Conservation (phyloP, 441 rosid genomes). For the Aleurites moluccanus region DNA sequence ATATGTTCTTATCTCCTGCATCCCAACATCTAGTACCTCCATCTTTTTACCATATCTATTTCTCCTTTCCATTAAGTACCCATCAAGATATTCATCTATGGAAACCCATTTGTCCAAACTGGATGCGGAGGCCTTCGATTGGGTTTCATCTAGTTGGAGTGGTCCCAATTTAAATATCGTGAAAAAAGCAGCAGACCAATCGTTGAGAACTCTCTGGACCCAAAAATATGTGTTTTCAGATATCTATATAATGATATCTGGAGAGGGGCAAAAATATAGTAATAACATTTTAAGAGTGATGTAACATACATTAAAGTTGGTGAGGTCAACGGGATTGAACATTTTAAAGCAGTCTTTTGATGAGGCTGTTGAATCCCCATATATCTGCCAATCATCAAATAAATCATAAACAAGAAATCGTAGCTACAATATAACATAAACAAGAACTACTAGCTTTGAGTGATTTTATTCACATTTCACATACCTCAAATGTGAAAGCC, state of each 20-base stretch:
- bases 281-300: not conserved
- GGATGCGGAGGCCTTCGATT: slow-evolving; percentile 37
- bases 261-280: not conserved
- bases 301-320: slow-evolving; percentile 68
- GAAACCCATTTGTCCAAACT: slow-evolving; percentile 67
- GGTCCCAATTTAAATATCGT: slow-evolving; percentile 71
- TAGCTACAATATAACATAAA: not conserved
- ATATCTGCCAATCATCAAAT: slow-evolving; percentile 53
- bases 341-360: slow-evolving; percentile 87
- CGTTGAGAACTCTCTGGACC: slow-evolving; percentile 82
- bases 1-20: slow-evolving; percentile 96
- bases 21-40: slow-evolving; percentile 92
- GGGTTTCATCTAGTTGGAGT: slow-evolving; percentile 41
- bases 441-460: slow-evolving; percentile 15
- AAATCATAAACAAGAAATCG: slow-evolving; percentile 13
- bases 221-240: slow-evolving; percentile 14
- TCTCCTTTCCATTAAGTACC: slow-evolving; percentile 86
- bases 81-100: slow-evolving; percentile 90
- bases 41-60: slow-evolving; percentile 82
- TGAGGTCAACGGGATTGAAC: slow-evolving; percentile 83
- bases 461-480: slow-evolving; percentile 26
- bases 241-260: no score
- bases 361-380: slow-evolving; percentile 67
- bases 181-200: slow-evolving; percentile 92
- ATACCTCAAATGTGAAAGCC: slow-evolving; percentile 99